A percentile compares a stretch with the other conserved stretches of the same genome.
These are phyloP conservation scores for Apiospora malaysiana DNA, from an alignment of 2,329 filamentous ascomycete species.

Conservation along the genomic window DNA sequence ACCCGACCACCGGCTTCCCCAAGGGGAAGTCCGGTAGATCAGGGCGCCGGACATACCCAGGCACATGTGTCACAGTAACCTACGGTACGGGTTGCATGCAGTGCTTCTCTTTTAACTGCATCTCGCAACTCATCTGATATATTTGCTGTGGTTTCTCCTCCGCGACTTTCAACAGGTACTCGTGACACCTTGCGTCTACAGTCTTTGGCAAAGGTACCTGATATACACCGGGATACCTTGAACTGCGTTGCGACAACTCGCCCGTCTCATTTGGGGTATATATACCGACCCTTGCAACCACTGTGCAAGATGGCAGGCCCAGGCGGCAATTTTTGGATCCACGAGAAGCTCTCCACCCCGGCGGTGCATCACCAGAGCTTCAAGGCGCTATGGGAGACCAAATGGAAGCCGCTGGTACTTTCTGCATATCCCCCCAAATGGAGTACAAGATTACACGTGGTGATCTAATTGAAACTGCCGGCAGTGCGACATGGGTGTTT, in stretches of 20 bases:
- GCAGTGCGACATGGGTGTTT: constrained; percentile 41
- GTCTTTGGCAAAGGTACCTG: background rate
- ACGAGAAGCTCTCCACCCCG: constrained; percentile 32
- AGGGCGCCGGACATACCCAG: background rate
- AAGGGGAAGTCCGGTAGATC: constrained; percentile 10
- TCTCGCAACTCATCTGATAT: background rate
- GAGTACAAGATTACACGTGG: background rate
- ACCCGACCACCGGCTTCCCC: constrained; percentile 8
- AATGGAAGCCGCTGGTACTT: constrained; percentile 37
- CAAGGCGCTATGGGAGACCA: constrained; percentile 38
- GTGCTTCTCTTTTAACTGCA: background rate
- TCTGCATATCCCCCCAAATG: background rate
- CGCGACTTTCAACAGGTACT: background rate
- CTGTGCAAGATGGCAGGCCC: constrained; percentile 32
- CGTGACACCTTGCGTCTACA: background rate
- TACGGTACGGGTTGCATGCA: background rate
- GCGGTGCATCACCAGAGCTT: constrained; percentile 37
- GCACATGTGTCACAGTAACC: background rate
- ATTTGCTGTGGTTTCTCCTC: background rate
- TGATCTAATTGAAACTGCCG: background rate
- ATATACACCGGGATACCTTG: no score
- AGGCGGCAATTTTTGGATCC: constrained; percentile 37
- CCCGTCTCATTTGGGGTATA: no score
- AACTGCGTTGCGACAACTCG: no score
- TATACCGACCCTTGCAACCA: no score